phyloP scores from a whole-genome alignment of 257 asterid genomes.

The Salvia miltiorrhiza region DNA sequence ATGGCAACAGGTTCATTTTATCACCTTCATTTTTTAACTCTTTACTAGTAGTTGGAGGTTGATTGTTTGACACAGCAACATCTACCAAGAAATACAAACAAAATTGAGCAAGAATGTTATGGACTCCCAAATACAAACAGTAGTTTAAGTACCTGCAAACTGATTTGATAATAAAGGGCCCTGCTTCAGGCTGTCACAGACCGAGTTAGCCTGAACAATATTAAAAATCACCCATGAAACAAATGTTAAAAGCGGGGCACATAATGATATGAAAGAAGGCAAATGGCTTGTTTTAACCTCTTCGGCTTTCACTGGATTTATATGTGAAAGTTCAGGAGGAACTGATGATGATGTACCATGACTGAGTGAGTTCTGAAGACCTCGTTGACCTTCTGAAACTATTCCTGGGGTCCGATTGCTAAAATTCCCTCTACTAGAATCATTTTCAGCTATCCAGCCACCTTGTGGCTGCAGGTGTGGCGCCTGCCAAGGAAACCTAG shows the following conservation, averaged over 20 bases:
- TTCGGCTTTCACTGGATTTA: slow-evolving; percentile 47
- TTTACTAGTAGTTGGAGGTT: slow-evolving; percentile 31
- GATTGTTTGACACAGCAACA: slow-evolving; percentile 38
- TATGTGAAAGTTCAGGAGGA: slow-evolving; percentile 38
- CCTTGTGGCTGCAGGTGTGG: slow-evolving; percentile 54
- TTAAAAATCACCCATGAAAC: slow-evolving; percentile 19
- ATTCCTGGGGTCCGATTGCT: slow-evolving; percentile 42
- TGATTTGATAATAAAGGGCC: slow-evolving; percentile 31
- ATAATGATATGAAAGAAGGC: not conserved
- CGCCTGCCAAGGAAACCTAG: slow-evolving; percentile 63
- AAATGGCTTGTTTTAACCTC: slow-evolving; percentile 49
- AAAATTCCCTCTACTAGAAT: slow-evolving; percentile 36
- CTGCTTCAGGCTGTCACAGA: slow-evolving; percentile 37
- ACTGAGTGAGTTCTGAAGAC: slow-evolving; percentile 43
- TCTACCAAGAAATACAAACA: slow-evolving; percentile 33
- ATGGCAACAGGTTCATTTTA: slow-evolving; percentile 44
- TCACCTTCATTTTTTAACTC: slow-evolving; percentile 62
- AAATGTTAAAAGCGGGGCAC: not conserved
- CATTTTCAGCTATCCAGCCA: slow-evolving; percentile 66
- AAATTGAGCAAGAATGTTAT: not conserved
- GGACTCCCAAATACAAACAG: not conserved
- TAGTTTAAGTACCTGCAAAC: slow-evolving; percentile 37
- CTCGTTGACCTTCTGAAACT: slow-evolving; percentile 39
- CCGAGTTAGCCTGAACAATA: slow-evolving; percentile 45
- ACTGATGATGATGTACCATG: slow-evolving; percentile 39